Base-by-base conservation (phyloP, 768 basidiomycete genomes). In the Lactarius tabidus region DNA sequence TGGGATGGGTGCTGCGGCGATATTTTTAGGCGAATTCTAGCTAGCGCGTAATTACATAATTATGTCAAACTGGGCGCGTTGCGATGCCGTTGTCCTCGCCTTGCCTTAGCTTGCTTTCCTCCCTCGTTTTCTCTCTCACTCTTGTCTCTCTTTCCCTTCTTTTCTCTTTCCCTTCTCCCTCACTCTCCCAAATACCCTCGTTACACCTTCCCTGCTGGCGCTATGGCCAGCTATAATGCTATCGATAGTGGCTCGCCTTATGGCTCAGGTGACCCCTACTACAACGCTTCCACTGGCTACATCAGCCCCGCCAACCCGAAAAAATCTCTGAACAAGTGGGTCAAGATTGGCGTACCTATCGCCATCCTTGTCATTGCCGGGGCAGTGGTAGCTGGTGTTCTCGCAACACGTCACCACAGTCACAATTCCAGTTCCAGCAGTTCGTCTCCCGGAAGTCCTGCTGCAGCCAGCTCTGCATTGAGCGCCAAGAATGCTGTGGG, bases 1-100 rank as follows among this genome's bases (percentile, higher is more conserved):
- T 15, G 91, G 93, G n/a, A 93, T 93, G 91, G 92, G 92, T n/a
- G 93, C 91, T 10, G 91, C 90, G 23, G 87, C 79, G 1, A 79
- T 91, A 18, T 91, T 92, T 74, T 75, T 91, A 2, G 78, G 82
- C 57, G 88, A 90, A 39, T 72, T 59, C 15, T n/a, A n/a, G 48
- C 57, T 10, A 26, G 41, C 12, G 38, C 38, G 38, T 43, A 10
- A 51, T 51, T 51, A 51, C 14, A 26, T 51, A 51, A 51, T 51
- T 14, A 51, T 51, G 15, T 26, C 26, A 48, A 23, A 48, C 51
- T 51, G 23, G 43, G 29, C 62, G 43, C 48, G 48, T 45, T 45
- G 43, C 43, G 33, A 33, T 33, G 33, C 3, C 10, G 36, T 36
- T 36, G 5, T 36, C 23, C 15, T 51, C 23, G 23, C 23, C 10